Evolutionary conservation across 108 stramenopile species (phyloP).

Genomic region (Cyclotella kingstonii): DNA sequence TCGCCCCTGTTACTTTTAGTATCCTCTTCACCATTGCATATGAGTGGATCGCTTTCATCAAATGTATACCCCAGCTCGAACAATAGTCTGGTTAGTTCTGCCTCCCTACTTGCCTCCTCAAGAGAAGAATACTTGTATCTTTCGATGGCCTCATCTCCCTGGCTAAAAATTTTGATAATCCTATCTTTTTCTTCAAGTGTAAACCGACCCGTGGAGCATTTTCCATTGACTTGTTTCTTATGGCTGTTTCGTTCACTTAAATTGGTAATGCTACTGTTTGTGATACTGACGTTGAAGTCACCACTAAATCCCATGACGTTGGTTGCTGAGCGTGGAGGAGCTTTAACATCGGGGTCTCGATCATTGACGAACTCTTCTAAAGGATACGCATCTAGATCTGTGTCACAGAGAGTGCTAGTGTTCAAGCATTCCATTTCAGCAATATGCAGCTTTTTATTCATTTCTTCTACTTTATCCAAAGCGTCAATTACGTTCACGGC

Average conservation of each 20-base stretch:
- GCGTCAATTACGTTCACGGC: background rate
- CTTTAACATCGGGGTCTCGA: background rate
- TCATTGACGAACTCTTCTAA: background rate
- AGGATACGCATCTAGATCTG: background rate
- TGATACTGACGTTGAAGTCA: no score
- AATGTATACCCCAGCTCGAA: conserved; percentile 10
- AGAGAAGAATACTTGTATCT: conserved; percentile 5
- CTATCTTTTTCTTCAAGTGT: conserved; percentile 25
- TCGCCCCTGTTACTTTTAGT: conserved; percentile 3
- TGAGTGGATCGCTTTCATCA: background rate
- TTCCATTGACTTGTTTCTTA: background rate
- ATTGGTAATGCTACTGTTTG: no score
- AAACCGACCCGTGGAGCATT: background rate
- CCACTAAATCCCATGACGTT: no score
- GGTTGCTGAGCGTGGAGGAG: no score
- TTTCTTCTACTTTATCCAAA: background rate
- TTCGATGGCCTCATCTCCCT: conserved; percentile 17
- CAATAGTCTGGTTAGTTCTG: conserved; percentile 11
- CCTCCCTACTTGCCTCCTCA: conserved; percentile 9
- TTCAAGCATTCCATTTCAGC: background rate
- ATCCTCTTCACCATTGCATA: background rate
- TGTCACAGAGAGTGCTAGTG: background rate
- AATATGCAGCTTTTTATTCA: background rate
- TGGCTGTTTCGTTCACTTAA: background rate
- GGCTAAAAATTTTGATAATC: conserved; percentile 5